Evolutionary conservation across 139 green algal species (phyloP).

Genomic region (Chlorella sorokiniana): DNA sequence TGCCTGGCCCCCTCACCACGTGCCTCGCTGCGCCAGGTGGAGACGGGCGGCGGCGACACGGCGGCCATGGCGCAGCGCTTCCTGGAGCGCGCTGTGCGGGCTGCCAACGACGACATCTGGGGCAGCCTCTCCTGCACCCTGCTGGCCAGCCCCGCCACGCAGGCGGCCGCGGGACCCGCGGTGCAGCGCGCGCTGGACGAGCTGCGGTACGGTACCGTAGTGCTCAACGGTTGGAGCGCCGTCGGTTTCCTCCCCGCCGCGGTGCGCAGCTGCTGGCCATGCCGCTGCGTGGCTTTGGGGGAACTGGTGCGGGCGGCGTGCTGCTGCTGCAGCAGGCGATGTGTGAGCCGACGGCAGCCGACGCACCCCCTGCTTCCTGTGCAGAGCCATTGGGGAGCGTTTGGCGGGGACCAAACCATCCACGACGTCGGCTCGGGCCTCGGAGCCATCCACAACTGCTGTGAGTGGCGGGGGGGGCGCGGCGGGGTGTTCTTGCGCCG

Average conservation of each 20-base stretch:
- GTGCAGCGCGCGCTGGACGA: constrained; percentile 60
- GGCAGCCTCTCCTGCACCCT: constrained; percentile 44
- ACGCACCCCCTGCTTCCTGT: neutral
- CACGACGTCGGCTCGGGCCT: constrained; percentile 73
- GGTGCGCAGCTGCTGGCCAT: too few species aligned
- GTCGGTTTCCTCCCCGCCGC: constrained; percentile 44
- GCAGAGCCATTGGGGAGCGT: constrained; percentile 75
- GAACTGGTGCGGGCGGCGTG: constrained; percentile 18
- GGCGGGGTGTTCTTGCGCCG: too few species aligned
- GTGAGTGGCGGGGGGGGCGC: neutral
- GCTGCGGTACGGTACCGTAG: constrained; percentile 78
- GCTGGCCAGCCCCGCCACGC: constrained; percentile 36
- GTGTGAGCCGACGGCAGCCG: neutral
- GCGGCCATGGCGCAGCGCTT: constrained; percentile 26
- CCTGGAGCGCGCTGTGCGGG: constrained; percentile 12
- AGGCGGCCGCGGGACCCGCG: constrained; percentile 30
- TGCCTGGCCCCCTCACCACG: neutral
- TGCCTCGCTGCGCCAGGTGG: neutral
- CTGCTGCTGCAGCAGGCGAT: neutral
- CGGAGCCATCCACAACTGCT: constrained; percentile 79
- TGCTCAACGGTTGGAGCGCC: constrained; percentile 64
- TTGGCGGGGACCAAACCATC: constrained; percentile 47
- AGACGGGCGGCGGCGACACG: neutral
- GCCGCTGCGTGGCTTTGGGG: too few species aligned
- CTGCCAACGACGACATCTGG: constrained; percentile 46